phyloP scores from a whole-genome alignment of 2,329 filamentous ascomycete genomes.

The Eurotiales sp. region DNA sequence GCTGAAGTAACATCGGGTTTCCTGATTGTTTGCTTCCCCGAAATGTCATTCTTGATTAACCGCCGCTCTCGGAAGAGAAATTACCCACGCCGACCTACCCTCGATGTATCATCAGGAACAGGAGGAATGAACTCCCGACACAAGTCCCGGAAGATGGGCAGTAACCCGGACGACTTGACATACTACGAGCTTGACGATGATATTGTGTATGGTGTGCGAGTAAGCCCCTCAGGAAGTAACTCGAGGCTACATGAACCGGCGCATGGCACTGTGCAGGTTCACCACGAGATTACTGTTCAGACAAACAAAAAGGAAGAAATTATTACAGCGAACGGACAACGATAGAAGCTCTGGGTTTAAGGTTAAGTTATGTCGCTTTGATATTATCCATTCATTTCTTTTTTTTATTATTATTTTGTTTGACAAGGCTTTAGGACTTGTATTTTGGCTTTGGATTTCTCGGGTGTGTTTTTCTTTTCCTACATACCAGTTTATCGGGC shows the following conservation, averaged over 20 bases:
- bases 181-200: slow-evolving; percentile 16
- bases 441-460: no score
- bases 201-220: slow-evolving; percentile 13
- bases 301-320: slow-evolving; percentile 14
- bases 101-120: background rate
- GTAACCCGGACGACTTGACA: slow-evolving; percentile 7
- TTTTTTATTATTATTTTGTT: no score
- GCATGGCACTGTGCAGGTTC: slow-evolving; percentile 15
- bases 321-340: slow-evolving; percentile 2
- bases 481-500: no score
- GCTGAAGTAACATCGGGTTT: slow-evolving; percentile 14
- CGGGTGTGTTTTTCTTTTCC: no score
- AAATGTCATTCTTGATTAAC: slow-evolving; percentile 14
- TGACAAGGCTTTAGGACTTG: no score
- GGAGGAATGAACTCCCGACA: slow-evolving; percentile 4
- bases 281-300: slow-evolving; percentile 15
- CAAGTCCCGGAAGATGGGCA: slow-evolving; percentile 13
- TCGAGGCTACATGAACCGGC: slow-evolving; percentile 15
- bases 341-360: background rate
- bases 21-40: slow-evolving; percentile 15
- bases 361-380: background rate
- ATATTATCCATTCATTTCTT: no score
- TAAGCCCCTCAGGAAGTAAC: slow-evolving; percentile 13
- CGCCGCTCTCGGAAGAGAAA: slow-evolving; percentile 4
- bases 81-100: slow-evolving; percentile 9